Conservation (phyloP, 495 filamentous ascomycete genomes). For the Aspergillus bertholletiae region DNA sequence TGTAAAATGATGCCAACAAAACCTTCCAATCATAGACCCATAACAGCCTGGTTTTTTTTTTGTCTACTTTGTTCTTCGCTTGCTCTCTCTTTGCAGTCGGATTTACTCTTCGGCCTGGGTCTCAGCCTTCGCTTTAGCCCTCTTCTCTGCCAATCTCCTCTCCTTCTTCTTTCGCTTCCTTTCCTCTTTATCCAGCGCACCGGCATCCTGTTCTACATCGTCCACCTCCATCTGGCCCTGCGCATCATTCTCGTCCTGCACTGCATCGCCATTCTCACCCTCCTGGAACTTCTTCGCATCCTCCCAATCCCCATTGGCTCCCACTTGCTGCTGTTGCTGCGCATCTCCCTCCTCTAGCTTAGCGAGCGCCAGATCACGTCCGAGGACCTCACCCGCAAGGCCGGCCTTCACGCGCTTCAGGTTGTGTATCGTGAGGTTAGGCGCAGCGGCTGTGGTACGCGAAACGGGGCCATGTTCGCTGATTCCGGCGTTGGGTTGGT, state of each 20-base stretch:
- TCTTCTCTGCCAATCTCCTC: slow-evolving; percentile 42
- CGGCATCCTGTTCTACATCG: slow-evolving; percentile 19
- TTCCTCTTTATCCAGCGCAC: slow-evolving; percentile 43
- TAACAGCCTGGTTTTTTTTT: too few relatives aligned
- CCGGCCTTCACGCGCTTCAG: slow-evolving; percentile 64
- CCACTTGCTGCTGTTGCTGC: slow-evolving; percentile 6
- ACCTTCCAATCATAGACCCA: background rate
- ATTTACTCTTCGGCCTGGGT: slow-evolving; percentile 26
- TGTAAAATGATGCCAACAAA: background rate
- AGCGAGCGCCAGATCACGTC: slow-evolving; percentile 40
- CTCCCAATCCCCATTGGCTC: slow-evolving; percentile 42
- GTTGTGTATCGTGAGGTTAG: slow-evolving; percentile 60
- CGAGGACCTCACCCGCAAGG: slow-evolving; percentile 55
- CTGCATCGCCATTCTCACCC: slow-evolving; percentile 30
- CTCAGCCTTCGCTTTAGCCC: slow-evolving; percentile 33
- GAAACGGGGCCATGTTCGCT: slow-evolving; percentile 56
- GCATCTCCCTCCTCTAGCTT: slow-evolving; percentile 33
- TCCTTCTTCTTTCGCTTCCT: slow-evolving; percentile 51
- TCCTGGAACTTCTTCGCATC: slow-evolving; percentile 49
- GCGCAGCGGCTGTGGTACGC: slow-evolving; percentile 48
- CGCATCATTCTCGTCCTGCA: slow-evolving; percentile 19
- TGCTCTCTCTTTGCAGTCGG: slow-evolving; percentile 1
- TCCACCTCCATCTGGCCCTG: slow-evolving; percentile 18
- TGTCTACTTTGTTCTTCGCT: background rate
- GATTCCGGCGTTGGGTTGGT: slow-evolving; percentile 65